Evolutionary conservation across 208 protist species (phyloP), one percentile per base, ranked within the genome.

Genomic region (Tritrichomonas foetus): DNA sequence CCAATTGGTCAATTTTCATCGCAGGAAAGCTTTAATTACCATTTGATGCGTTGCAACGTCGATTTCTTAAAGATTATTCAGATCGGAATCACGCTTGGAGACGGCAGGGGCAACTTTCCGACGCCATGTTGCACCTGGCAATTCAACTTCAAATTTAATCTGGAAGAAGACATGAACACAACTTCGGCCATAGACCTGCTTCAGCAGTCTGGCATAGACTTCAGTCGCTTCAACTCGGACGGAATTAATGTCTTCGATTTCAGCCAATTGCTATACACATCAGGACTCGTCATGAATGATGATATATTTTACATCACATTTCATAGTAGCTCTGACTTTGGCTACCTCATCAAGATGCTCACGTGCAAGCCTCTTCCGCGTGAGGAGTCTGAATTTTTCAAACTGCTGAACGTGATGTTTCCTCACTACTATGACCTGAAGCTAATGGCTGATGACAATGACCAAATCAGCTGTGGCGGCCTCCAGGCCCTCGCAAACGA

Each of bases 11-110:
- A n/a, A 25, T 95, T 95, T 80, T 8, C 16, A 53, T 89, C 78
- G 11, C 78, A 89, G 39, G 78, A 89, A 57, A 27, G 27, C 39
- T 89, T 53, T 49, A 9, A n/a, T 8, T 89, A 89, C 30, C 41
- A 89, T 2, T 20, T 89, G 1, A 89, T 49, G 16, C 0, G 78
- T 2, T n/a, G 33, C 25, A 89, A 89, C 30, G 98, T 99, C 30
- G 98, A 99, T 95, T 94, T 98, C 64, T 96, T 99, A 5, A 99
- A 99, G 96, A 98, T 99, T 50, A 99, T 99, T 95, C 98, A 99
- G 95, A 95, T 99, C 82, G 98, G 98, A 93, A 96, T 99, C 80
- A 99, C 98, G 0, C 98, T 99, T 80, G 96, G 98, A 22, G 98
- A 99, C 95, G 97, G 98, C 53, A 95, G 98, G 57, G 98, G 98